phyloP scores from a whole-genome alignment of 305 asterid genomes.

The Fraxinus floribunda region DNA sequence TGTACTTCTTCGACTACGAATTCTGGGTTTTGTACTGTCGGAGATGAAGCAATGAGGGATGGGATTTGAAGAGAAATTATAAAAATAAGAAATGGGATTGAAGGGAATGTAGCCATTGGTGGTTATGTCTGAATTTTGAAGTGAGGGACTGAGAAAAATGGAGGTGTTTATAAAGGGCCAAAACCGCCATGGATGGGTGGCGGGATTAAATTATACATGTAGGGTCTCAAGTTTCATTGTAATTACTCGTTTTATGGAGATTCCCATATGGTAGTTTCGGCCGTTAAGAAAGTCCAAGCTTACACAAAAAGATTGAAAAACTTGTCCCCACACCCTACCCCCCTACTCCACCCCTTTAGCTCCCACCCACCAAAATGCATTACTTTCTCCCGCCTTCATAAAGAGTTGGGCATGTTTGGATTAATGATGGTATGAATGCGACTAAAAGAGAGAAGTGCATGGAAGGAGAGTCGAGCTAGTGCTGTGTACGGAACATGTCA shows the following conservation, averaged over 20 bases:
- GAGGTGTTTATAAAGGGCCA: constrained; percentile 45
- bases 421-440: neutral
- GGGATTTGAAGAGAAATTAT: constrained; percentile 27
- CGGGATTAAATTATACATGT: constrained; percentile 53
- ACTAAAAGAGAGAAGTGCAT: neutral
- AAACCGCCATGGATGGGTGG: constrained; percentile 38
- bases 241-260: constrained; percentile 55
- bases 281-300: constrained; percentile 30
- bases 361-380: neutral
- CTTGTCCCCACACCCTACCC: neutral
- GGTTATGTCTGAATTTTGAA: neutral
- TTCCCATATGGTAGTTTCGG: constrained; percentile 38
- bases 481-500: neutral
- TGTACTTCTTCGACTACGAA: constrained; percentile 54
- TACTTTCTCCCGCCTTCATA: neutral
- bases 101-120: constrained; percentile 28
- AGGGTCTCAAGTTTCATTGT: constrained; percentile 42
- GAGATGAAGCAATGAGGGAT: constrained; percentile 46
- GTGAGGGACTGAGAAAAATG: neutral
- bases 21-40: constrained; percentile 38
- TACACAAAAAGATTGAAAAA: neutral
- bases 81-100: constrained; percentile 26
- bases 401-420: neutral
- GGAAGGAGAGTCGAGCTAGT: neutral
- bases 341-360: neutral